Base-by-base conservation (phyloP, 2,329 filamentous ascomycete genomes). In the Sarocladium brachiariae region DNA sequence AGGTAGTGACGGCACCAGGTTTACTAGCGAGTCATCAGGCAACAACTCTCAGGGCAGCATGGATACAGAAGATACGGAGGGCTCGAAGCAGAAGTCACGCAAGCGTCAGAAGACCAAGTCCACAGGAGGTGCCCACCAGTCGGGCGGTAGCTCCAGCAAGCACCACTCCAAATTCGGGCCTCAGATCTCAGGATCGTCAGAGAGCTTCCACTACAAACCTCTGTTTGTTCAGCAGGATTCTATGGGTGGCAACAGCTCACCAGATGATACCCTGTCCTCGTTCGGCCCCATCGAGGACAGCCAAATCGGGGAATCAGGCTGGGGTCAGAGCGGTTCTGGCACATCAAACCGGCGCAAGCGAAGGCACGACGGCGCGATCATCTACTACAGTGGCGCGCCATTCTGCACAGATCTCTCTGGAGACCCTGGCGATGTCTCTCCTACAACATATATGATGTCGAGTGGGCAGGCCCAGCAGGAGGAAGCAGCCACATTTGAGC, bases 381-480 rank as follows among this genome's bases (percentile, higher is more conserved):
- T 92, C 16, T 95, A 91, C 61, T 95, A 92, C 63, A 88, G 78
- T 53, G 87, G 86, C 23, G 85, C 86, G 1, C 80, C 80, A 0
- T 95, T 93, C 63, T 93, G 83, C 63, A 90, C 84, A 1, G 89
- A 95, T 63, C 68, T 93, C 3, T 87, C 84, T 14, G 84, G 84
- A 2, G 85, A 90, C 57, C 71, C 71, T 10, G 74, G 73, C 2
- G 73, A 75, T 19, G 54, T 65, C 1, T 75, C 72, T 0, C 72
- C 74, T 1, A 63, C 72, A 2, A 74, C 76, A 1, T 71, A 77
- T 52, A 66, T 76, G 65, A 68, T 70, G 3, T 73, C 72, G n/a
- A 69, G 69, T 9, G 70, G 67, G 1, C 67, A 70, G 50, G 68
- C 68, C 33, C 57, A 65, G 21, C 52, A 62, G 30, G 52, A 56